Evolutionary conservation across 306 rosid genomes (phyloP).

Genomic region (Dalbergia cochinchinensis): DNA sequence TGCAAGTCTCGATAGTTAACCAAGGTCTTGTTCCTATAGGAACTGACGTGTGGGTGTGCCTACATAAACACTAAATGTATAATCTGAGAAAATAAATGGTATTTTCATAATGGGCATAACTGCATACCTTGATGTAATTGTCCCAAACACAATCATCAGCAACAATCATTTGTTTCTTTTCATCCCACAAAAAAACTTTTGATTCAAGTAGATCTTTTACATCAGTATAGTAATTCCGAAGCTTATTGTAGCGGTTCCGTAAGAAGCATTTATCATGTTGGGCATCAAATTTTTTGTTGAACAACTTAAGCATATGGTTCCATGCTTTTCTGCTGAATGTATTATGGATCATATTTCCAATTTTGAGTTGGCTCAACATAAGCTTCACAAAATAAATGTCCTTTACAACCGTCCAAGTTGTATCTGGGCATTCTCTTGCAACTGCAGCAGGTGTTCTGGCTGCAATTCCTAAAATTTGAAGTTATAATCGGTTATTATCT

Average conservation of each 20-base stretch:
- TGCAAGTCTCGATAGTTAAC: slow-evolving; percentile 56
- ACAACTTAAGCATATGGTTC: slow-evolving; percentile 52
- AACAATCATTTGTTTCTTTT: slow-evolving; percentile 55
- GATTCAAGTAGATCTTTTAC: slow-evolving; percentile 53
- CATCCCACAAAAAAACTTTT: slow-evolving; percentile 64
- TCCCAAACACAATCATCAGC: slow-evolving; percentile 63
- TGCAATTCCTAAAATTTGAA: slow-evolving; percentile 47
- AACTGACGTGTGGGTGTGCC: slow-evolving; percentile 58
- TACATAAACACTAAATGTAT: slow-evolving; percentile 51
- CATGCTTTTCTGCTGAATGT: slow-evolving; percentile 60
- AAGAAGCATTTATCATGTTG: slow-evolving; percentile 54
- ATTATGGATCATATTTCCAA: slow-evolving; percentile 47
- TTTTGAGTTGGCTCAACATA: slow-evolving; percentile 58
- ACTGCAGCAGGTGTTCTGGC: slow-evolving; percentile 39
- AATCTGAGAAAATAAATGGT: slow-evolving; percentile 8
- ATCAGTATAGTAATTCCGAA: slow-evolving; percentile 54
- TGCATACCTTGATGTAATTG: slow-evolving; percentile 55
- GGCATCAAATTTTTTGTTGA: slow-evolving; percentile 57
- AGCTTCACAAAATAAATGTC: slow-evolving; percentile 64
- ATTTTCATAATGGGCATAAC: slow-evolving; percentile 10
- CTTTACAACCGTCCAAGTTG: slow-evolving; percentile 56
- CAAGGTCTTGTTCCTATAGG: slow-evolving; percentile 59
- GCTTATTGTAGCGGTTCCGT: slow-evolving; percentile 52
- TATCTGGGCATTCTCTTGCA: slow-evolving; percentile 43
- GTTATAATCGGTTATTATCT: not conserved